Evolutionary conservation across 2,329 filamentous ascomycete species (phyloP).

Genomic region (Phialophora macrospora): DNA sequence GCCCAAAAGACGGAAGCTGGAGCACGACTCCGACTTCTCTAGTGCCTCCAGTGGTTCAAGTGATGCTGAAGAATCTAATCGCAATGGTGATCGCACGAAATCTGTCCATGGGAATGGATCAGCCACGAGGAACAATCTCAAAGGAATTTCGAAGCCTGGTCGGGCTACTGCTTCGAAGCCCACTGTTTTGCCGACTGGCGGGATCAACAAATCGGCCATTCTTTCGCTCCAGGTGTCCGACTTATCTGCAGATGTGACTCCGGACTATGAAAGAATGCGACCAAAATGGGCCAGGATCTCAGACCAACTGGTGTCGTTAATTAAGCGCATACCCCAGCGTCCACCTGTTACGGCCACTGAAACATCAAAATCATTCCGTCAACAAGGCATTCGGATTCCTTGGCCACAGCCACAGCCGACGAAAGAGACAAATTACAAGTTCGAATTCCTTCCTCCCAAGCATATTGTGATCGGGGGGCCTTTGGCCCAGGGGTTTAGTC

Average conservation of each 20-base stretch:
- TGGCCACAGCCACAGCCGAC: conserved; percentile 81
- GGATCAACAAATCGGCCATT: conserved; percentile 30
- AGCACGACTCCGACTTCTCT: neutral
- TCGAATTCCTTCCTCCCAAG: conserved; percentile 75
- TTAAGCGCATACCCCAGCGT: conserved; percentile 61
- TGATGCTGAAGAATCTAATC: neutral
- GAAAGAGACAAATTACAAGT: conserved; percentile 77
- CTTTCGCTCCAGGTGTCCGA: conserved; percentile 64
- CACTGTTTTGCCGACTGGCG: conserved; percentile 23
- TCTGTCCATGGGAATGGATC: neutral
- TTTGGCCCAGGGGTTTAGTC: conserved; percentile 76
- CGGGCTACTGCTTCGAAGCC: neutral
- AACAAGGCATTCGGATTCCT: conserved; percentile 73
- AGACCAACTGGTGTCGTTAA: conserved; percentile 58
- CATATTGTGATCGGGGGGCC: conserved; percentile 88
- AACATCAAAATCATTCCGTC: conserved; percentile 70
- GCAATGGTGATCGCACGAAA: neutral
- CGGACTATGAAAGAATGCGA: conserved; percentile 55
- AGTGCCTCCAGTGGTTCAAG: neutral
- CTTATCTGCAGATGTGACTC: conserved; percentile 62
- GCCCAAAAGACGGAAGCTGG: conserved; percentile 5
- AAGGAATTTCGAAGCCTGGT: neutral
- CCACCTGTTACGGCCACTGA: conserved; percentile 62
- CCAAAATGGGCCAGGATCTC: conserved; percentile 57
- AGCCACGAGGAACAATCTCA: conserved; percentile 3